phyloP scores from a whole-genome alignment of 768 basidiomycete species.

The Mycena rebaudengoi region DNA sequence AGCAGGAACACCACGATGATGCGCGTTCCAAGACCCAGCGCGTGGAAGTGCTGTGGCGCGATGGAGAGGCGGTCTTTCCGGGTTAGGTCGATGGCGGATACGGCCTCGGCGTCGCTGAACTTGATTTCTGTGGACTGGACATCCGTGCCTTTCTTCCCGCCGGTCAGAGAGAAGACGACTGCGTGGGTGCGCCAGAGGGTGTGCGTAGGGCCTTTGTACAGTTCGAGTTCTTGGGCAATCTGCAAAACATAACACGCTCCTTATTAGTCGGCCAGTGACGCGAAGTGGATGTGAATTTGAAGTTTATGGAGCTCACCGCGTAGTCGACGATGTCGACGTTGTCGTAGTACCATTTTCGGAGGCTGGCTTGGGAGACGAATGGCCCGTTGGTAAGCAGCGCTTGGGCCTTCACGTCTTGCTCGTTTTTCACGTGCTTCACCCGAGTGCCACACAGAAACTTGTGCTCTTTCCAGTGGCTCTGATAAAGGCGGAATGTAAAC shows the following conservation, averaged over 20 bases:
- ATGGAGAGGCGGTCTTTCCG: not conserved
- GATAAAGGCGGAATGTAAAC: too few relatives aligned
- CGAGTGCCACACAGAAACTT: constrained; percentile 6
- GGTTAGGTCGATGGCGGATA: not conserved
- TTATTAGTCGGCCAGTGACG: not conserved
- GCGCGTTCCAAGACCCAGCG: not conserved
- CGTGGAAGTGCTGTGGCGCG: not conserved
- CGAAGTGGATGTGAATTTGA: not conserved
- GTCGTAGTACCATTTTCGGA: constrained; percentile 27
- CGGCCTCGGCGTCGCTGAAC: constrained; percentile 16
- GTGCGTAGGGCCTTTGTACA: constrained; percentile 12
- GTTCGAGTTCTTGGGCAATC: constrained; percentile 19
- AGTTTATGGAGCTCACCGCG: not conserved
- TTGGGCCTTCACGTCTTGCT: not conserved
- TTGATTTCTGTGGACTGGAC: constrained; percentile 3
- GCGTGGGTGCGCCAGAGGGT: constrained; percentile 23
- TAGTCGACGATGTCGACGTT: constrained; percentile 25
- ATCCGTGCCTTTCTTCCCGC: constrained; percentile 3
- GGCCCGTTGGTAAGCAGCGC: not conserved
- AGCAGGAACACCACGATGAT: constrained; percentile 11
- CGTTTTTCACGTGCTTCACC: not conserved
- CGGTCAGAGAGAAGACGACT: constrained; percentile 2
- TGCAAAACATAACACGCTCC: not conserved
- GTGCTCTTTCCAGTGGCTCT: constrained; percentile 24
- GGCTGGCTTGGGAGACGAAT: constrained; percentile 15